phyloP scores from a whole-genome alignment of 331 rosid species.

The Pyracantha coccinea region DNA sequence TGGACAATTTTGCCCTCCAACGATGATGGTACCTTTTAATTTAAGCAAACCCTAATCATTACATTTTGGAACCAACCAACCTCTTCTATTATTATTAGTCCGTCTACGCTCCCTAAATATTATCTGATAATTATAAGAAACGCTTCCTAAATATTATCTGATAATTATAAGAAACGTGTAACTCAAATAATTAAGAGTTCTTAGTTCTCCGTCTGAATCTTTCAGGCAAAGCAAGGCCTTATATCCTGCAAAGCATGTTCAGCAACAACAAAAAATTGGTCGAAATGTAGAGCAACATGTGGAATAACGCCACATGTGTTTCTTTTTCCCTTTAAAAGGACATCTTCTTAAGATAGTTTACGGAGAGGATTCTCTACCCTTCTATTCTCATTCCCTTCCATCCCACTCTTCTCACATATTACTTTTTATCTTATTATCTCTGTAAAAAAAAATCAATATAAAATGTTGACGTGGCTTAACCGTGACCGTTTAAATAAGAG shows the following conservation, averaged over 20 bases:
- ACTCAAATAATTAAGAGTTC: too few species aligned
- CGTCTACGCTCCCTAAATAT: neutral
- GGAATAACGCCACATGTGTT: neutral
- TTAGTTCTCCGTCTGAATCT: fast-evolving
- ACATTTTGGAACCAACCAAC: neutral
- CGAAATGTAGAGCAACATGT: neutral
- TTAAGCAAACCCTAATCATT: neutral
- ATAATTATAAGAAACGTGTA: too few species aligned
- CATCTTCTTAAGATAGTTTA: neutral
- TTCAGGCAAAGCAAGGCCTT: too few species aligned
- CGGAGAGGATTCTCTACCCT: too few species aligned
- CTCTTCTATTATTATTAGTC: neutral
- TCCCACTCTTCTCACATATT: too few species aligned
- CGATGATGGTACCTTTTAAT: neutral
- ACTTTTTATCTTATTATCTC: too few species aligned
- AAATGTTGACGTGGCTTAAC: too few species aligned
- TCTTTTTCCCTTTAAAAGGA: neutral
- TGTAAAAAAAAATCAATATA: too few species aligned
- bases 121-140: fast-evolving
- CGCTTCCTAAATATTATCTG: too few species aligned
- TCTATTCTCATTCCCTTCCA: too few species aligned
- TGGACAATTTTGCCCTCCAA: neutral
- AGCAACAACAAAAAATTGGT: neutral
- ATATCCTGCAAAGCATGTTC: neutral
- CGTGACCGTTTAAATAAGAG: too few species aligned